Percentiles rank a stretch among this genome's conserved stretches.
phyloP scores from a whole-genome alignment of 1,284 basidiomycete species.

The Fomes fomentarius region DNA sequence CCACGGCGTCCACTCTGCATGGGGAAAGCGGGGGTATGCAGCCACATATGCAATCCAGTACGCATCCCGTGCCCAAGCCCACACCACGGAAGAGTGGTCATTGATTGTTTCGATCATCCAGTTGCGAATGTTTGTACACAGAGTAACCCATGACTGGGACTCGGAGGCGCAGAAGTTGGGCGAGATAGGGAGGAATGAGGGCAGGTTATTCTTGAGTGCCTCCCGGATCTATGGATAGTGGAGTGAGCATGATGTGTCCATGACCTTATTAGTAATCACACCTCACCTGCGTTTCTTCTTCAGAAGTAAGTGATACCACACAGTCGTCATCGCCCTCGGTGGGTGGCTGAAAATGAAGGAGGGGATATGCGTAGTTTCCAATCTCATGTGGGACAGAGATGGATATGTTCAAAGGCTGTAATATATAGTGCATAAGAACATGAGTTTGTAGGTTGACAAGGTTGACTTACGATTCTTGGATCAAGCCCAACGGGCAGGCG shows the following conservation, averaged over 20 bases:
- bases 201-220: background rate
- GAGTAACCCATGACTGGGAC: background rate
- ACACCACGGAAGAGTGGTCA: background rate
- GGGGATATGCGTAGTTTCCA: background rate
- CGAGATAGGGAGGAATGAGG: background rate
- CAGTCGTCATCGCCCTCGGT: background rate
- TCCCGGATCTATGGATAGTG: background rate
- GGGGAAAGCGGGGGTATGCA: background rate
- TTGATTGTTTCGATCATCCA: background rate
- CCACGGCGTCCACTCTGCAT: background rate
- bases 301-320: background rate
- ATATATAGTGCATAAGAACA: background rate
- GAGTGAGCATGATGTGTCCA: background rate
- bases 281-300: background rate
- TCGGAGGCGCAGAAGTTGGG: background rate
- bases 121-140: background rate
- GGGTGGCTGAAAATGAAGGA: background rate
- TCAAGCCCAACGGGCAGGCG: background rate
- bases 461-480: background rate
- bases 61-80: background rate
- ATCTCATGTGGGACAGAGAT: background rate
- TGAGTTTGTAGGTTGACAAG: background rate
- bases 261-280: background rate
- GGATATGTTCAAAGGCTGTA: background rate
- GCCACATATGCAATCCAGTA: background rate